Percentiles rank a stretch among this genome's conserved stretches.
These are phyloP conservation scores for Trypanosoma platydactyli DNA, from an alignment of 208 protist species.

Conservation along the genomic window DNA sequence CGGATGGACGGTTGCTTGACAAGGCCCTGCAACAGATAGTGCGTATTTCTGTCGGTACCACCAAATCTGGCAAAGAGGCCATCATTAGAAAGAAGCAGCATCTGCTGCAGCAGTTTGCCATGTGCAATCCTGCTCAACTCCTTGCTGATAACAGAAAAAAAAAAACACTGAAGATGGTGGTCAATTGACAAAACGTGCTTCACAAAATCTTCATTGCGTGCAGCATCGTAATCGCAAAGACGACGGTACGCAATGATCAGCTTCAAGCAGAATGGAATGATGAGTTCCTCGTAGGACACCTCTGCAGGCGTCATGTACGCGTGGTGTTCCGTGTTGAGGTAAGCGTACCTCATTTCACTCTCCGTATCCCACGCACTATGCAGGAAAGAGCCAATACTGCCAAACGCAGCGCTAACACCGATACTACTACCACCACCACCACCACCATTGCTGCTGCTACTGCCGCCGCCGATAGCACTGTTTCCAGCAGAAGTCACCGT, in stretches of 20 bases:
- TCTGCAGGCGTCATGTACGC: slow-evolving; percentile 34
- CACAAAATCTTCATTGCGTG: slow-evolving; percentile 35
- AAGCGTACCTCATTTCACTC: slow-evolving; percentile 49
- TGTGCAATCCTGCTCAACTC: slow-evolving; percentile 53
- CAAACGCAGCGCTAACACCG: not conserved
- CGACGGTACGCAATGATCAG: slow-evolving; percentile 64
- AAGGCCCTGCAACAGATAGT: slow-evolving; percentile 5
- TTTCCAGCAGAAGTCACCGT: not conserved
- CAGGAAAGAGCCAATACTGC: not conserved
- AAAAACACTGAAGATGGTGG: slow-evolving; percentile 46
- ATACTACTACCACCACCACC: not conserved
- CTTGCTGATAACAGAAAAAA: slow-evolving; percentile 52
- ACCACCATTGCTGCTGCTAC: not conserved
- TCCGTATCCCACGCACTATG: slow-evolving; percentile 15
- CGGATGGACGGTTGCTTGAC: not conserved
- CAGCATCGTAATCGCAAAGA: slow-evolving; percentile 66
- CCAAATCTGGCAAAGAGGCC: slow-evolving; percentile 50
- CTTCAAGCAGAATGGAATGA: slow-evolving; percentile 52
- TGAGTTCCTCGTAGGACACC: slow-evolving; percentile 56
- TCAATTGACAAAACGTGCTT: slow-evolving; percentile 72
- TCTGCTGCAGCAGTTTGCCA: slow-evolving; percentile 48
- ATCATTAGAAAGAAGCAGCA: slow-evolving; percentile 46
- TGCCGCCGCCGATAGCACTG: not conserved
- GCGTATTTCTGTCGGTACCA: slow-evolving; percentile 6
- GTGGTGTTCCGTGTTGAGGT: slow-evolving; percentile 38